Base-by-base conservation (phyloP, 495 filamentous ascomycete genomes). In the Margaritispora aquatica region DNA sequence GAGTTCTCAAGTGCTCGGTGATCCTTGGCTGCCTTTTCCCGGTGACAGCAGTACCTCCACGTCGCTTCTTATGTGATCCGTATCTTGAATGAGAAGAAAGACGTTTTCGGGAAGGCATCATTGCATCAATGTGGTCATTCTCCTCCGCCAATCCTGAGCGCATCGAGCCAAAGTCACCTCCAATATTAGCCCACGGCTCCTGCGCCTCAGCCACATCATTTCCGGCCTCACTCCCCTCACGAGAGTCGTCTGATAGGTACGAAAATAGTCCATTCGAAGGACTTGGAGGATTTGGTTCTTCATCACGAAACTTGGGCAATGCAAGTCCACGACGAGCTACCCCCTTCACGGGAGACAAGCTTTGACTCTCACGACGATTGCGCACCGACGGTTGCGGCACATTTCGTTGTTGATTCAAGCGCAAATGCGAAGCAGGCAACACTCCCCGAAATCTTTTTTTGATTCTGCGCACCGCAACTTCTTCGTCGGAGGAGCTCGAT, bases 371-470 rank as follows among this genome's bases (percentile, higher is more conserved):
- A 38, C 75, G 66, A 13, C 66, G 67, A 4, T 66, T 64, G 19
- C 49, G 69, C 17, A 69, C 71, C 19, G 59, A 73, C 62, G 69
- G 76, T 66, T 57, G 77, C 64, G 65, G 77, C 64, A n/a, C 67
- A 53, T 24, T 69, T 62, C n/a, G n/a, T n/a, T 58, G 71, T 69
- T 54, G 57, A 63, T 96, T 85, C 38, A 97, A 75, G 62, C 88
- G 83, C 47, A 95, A 77, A 87, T 88, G 96, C 2, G 93, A 97
- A 4, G 93, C 93, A 34, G 93, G 92, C 46, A 97, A 79, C 17
- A 96, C 91, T 34, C 92, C 92, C 55, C 84, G 85, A 47, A 93
- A 93, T 58, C 73, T 83, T 31, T 71, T 74, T 15, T 68, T 69
- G 49, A 77, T 73, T 38, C 62, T 65, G 15, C 73, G 77, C 23